Evolutionary conservation across 2,329 filamentous ascomycete genomes (phyloP).

Genomic region (Ascochyta pisi): DNA sequence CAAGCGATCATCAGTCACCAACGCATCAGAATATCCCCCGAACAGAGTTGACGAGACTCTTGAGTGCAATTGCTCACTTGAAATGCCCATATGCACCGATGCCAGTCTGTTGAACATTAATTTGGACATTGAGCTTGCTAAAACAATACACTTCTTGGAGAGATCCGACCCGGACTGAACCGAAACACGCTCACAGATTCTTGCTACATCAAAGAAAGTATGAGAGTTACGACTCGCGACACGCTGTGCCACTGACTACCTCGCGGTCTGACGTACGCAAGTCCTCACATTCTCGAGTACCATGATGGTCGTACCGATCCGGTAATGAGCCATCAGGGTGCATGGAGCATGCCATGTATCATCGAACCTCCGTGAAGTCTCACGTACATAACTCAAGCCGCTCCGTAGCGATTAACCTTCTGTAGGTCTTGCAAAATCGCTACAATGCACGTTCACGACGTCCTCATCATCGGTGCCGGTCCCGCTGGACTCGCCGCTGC

Average conservation of each 20-base stretch:
- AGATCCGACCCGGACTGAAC: not conserved
- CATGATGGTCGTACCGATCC: slow-evolving; percentile 27
- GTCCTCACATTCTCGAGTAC: slow-evolving; percentile 23
- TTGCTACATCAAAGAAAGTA: not conserved
- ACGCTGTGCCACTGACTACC: not conserved
- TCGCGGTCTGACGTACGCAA: too few species aligned
- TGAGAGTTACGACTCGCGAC: not conserved
- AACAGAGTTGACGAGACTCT: not conserved
- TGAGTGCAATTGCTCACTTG: not conserved
- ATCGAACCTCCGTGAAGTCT: not conserved
- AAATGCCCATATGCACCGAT: not conserved
- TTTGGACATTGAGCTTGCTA: not conserved
- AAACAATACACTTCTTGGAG: not conserved
- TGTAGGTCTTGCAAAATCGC: not conserved
- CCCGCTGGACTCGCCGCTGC: slow-evolving; percentile 78
- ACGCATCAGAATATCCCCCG: not conserved
- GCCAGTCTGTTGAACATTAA: not conserved
- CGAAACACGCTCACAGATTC: not conserved
- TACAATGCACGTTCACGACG: slow-evolving; percentile 60
- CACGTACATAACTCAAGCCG: not conserved
- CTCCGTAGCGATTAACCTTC: too few species aligned
- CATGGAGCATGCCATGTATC: slow-evolving; percentile 12
- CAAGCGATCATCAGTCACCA: not conserved
- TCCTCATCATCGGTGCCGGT: slow-evolving; percentile 76
- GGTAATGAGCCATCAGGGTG: slow-evolving; percentile 32